Evolutionary conservation across 192 early-diverging fungal species (phyloP).

Genomic region (Rhizoclosmatium globosum): DNA sequence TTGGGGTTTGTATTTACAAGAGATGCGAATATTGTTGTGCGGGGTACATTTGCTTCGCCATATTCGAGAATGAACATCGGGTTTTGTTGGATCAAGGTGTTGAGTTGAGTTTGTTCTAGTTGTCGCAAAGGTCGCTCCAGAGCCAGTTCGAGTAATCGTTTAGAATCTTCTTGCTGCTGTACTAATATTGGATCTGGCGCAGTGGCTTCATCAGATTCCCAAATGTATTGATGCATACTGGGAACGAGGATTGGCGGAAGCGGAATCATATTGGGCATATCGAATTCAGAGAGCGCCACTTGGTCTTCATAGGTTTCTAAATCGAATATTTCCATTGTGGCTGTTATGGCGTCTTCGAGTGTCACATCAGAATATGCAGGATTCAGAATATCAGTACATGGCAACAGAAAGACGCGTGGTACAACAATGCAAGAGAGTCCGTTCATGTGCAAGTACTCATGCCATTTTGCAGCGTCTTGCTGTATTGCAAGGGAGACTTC

Average conservation of each 20-base stretch:
- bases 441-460: neutral
- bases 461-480: neutral
- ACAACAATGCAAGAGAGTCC: neutral
- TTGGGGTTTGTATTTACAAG: conserved; percentile 58
- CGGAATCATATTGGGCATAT: neutral
- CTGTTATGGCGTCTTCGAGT: neutral
- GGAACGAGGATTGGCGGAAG: neutral
- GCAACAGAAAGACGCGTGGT: neutral
- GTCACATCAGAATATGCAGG: neutral
- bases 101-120: neutral
- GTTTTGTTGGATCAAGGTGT: neutral
- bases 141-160: neutral
- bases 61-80: neutral
- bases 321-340: conserved; percentile 10
- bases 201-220: neutral
- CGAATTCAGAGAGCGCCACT: neutral
- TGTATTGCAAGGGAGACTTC: no score
- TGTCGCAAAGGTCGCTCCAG: neutral
- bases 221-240: neutral
- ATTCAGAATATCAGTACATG: neutral
- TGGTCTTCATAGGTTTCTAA: neutral
- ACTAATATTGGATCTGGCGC: neutral
- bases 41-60: neutral
- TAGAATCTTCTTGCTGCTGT: neutral
- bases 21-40: conserved; percentile 37